Conservation (phyloP, 768 basidiomycete species). For the Daedaleopsis sinensis region DNA sequence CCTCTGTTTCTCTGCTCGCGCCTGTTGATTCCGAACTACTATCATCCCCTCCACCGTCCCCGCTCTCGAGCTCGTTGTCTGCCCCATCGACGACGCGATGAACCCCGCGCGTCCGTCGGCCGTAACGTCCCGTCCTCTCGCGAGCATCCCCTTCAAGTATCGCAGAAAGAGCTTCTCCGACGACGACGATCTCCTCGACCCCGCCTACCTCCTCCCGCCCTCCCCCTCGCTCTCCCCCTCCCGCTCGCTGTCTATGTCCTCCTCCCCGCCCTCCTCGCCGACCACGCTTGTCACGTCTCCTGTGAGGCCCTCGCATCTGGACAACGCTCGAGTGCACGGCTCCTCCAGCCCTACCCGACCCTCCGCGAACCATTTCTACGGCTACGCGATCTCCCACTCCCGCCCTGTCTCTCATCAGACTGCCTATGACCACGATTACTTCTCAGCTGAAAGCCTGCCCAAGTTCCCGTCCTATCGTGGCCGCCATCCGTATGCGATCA, state of each 20-base stretch:
- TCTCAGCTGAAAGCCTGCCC: neutral
- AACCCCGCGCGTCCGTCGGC: constrained; percentile 6
- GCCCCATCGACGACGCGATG: neutral
- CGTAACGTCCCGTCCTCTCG: neutral
- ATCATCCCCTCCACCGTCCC: neutral
- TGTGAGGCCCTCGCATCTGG: neutral
- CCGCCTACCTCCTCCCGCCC: constrained; percentile 3
- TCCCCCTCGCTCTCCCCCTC: constrained; percentile 14
- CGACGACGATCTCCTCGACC: constrained; percentile 8
- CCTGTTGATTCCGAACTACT: neutral
- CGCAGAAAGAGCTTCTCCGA: constrained; percentile 21
- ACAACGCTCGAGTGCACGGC: neutral
- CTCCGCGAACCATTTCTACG: constrained; percentile 5
- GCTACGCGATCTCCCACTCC: constrained; percentile 12
- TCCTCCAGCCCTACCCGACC: constrained; percentile 10
- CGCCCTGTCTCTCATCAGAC: neutral
- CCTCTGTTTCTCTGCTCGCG: neutral
- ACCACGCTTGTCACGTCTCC: constrained; percentile 9
- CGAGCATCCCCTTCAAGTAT: constrained; percentile 22
- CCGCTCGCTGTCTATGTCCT: constrained; percentile 13
- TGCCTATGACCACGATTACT: constrained; percentile 2
- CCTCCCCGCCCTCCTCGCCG: constrained; percentile 12
- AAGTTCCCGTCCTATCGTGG: neutral
- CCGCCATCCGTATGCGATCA: constrained; percentile 8
- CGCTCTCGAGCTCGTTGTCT: neutral